Evolutionary conservation across 2,329 filamentous ascomycete genomes (phyloP).

Genomic region (Claviceps africana): DNA sequence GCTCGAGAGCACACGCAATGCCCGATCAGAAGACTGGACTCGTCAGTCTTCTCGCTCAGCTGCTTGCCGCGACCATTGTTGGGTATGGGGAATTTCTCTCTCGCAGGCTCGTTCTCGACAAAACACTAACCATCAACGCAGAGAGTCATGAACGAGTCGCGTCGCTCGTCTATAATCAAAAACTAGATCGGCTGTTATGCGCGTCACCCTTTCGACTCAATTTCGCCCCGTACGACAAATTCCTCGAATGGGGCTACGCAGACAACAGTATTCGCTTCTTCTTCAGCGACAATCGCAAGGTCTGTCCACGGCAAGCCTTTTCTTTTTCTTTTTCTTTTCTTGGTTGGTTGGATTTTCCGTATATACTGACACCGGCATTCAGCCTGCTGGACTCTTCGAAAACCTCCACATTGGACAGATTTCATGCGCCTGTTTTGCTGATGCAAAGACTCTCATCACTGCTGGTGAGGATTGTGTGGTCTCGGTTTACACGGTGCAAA

Average conservation of each 20-base stretch:
- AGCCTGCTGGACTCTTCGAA: conserved; percentile 74
- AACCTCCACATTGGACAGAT: conserved; percentile 87
- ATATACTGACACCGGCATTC: conserved; percentile 14
- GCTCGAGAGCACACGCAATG: conserved; percentile 55
- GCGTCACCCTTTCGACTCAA: conserved; percentile 76
- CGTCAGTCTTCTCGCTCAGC: conserved; percentile 59
- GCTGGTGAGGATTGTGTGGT: conserved; percentile 87
- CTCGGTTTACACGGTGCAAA: conserved; percentile 63
- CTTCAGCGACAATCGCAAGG: conserved; percentile 65
- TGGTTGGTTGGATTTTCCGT: too few relatives aligned
- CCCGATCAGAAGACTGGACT: conserved; percentile 60
- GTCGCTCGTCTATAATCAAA: conserved; percentile 63
- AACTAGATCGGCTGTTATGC: conserved; percentile 70
- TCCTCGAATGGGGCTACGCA: conserved; percentile 89
- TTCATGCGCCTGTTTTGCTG: conserved; percentile 69
- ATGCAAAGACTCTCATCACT: conserved; percentile 81
- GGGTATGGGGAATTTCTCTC: conserved; percentile 24
- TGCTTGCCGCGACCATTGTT: conserved; percentile 68
- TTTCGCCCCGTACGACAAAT: conserved; percentile 83
- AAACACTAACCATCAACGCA: conserved; percentile 9
- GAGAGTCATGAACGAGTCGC: conserved; percentile 66
- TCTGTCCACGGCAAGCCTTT: conserved; percentile 16
- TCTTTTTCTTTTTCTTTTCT: background rate
- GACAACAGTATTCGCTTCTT: conserved; percentile 91
- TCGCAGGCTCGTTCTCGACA: too few relatives aligned